These are phyloP conservation scores for Lactarius akahatsu DNA, from an alignment of 768 basidiomycete genomes.

Conservation along the genomic window DNA sequence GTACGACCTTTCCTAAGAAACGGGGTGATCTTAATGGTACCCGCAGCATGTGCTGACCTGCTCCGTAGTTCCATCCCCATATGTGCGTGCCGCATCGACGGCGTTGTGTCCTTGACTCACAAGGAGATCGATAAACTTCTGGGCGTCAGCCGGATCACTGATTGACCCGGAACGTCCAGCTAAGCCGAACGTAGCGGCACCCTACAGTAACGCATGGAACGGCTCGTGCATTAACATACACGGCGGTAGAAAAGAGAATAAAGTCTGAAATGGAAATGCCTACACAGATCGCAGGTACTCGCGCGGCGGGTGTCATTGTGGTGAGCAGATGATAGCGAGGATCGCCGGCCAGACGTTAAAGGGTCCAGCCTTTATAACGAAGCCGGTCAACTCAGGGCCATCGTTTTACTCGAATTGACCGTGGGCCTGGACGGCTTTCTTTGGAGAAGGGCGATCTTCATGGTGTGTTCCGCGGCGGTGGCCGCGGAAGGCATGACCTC, in stretches of 20 bases:
- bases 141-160: slow-evolving; percentile 26
- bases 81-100: slow-evolving; percentile 24
- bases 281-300: slow-evolving; percentile 16
- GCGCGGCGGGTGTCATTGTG: neutral
- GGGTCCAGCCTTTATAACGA: neutral
- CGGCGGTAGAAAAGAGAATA: neutral
- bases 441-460: neutral
- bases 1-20: neutral
- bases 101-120: slow-evolving; percentile 24
- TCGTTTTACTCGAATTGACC: neutral
- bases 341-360: slow-evolving; percentile 13
- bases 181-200: slow-evolving; percentile 29
- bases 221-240: slow-evolving; percentile 2
- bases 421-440: neutral
- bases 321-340: neutral
- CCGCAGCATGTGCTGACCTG: slow-evolving; percentile 23
- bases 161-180: slow-evolving; percentile 20
- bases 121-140: slow-evolving; percentile 31
- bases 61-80: slow-evolving; percentile 31
- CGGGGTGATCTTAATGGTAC: neutral
- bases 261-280: slow-evolving; percentile 15
- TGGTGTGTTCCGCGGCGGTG: neutral
- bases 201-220: slow-evolving; percentile 12
- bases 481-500: neutral
- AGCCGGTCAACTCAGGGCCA: neutral